phyloP scores from a whole-genome alignment of 2,329 filamentous ascomycete species.

The Cercospora berteroae region DNA sequence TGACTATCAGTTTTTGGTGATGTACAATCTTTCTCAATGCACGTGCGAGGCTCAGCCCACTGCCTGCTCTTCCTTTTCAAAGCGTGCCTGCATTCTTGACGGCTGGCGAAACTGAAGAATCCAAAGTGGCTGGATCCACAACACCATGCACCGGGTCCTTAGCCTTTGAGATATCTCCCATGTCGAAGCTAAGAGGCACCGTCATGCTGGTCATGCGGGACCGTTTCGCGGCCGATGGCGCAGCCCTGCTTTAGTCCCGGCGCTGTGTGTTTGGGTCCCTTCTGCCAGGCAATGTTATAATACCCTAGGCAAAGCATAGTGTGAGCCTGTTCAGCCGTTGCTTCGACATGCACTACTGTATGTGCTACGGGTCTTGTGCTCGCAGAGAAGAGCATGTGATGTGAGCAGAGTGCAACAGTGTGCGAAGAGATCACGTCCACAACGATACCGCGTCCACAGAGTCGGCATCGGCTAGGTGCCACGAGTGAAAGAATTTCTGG shows the following conservation, averaged over 20 bases:
- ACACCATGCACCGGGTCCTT: constrained; percentile 19
- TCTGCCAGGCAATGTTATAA: constrained; percentile 15
- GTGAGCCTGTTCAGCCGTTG: constrained; percentile 1
- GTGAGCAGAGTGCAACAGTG: background rate
- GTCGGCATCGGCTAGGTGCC: background rate
- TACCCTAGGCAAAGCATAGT: constrained; percentile 15
- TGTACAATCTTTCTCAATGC: background rate
- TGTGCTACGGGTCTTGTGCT: background rate
- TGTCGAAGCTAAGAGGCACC: constrained; percentile 22
- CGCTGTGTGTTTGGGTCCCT: constrained; percentile 14
- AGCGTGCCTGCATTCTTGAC: constrained; percentile 15
- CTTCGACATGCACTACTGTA: background rate
- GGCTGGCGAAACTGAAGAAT: constrained; percentile 13
- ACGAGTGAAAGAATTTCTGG: background rate
- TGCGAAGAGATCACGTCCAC: background rate
- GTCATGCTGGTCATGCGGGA: constrained; percentile 22
- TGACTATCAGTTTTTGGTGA: constrained; percentile 3
- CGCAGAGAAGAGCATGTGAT: background rate
- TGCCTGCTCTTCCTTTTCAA: constrained; percentile 11
- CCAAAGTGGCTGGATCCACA: constrained; percentile 21
- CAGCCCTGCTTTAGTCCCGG: constrained; percentile 17
- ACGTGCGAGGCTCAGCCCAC: constrained; percentile 4
- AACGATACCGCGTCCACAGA: background rate
- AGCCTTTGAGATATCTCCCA: constrained; percentile 20
- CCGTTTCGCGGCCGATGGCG: constrained; percentile 20